Base-by-base conservation (phyloP, 352 stramenopile genomes). In the Phytophthora boehmeriae region DNA sequence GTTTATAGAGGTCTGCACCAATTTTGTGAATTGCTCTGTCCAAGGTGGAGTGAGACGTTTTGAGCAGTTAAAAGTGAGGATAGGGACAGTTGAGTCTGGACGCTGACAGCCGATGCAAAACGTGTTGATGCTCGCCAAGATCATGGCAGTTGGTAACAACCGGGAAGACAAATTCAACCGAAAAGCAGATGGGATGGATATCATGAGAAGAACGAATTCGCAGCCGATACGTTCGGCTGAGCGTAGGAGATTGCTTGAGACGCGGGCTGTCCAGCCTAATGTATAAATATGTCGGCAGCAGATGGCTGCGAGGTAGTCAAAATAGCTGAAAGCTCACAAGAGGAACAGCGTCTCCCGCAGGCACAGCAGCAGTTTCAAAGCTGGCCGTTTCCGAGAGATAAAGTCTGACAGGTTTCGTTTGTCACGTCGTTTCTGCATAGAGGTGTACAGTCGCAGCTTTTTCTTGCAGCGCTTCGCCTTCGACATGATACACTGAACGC, bases 201-300 rank as follows among this genome's bases (percentile, higher is more conserved):
- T 39, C 34, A 39, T 39, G 34, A 39, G 34, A 39, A 39, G 34
- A 39, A 39, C 34, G 14, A 30, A 39, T 39, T 39, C 34, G 34
- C 34, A 39, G 34, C 34, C 34, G 34, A 39, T 17, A 39, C 34
- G 34, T 39, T n/a, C 10, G 34, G 8, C 34, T 39, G 34, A 4
- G 34, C 10, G 34, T n/a, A 39, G 9, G 34, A n/a, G 34, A 13
- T 39, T 39, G 25, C 34, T 39, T 39, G 34, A 39, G 34, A 39
- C 34, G 34, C 34, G 34, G 34, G 34, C 8, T 3, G 4, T n/a
- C 11, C 34, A n/a, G 34, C 8, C 14, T 4, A 17, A 39, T 17
- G 9, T 39, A n/a, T n/a, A 39, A 39, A n/a, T 30, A 30, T 30
- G 25, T 30, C 10, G 34, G 34, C 8, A 39, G 34, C 34, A 39